A percentile compares a stretch with the other conserved stretches of the same genome.
phyloP scores from a whole-genome alignment of 1,284 basidiomycete genomes.

The Cutaneotrichosporon sp. region DNA sequence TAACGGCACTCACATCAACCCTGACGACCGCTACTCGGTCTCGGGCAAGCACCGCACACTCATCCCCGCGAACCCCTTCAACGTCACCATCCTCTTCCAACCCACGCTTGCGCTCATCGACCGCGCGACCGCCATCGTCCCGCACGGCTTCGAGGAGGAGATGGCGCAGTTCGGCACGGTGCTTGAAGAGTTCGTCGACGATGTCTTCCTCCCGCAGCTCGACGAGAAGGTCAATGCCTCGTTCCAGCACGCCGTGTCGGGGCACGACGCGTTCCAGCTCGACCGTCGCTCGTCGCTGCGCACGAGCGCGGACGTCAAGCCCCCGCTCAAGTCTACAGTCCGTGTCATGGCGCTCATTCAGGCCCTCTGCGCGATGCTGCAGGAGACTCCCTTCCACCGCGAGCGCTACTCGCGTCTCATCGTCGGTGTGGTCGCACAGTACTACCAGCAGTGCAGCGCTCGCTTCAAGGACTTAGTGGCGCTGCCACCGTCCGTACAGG shows the following conservation, averaged over 20 bases:
- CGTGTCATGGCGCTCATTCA: slow-evolving; percentile 89
- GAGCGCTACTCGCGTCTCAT: slow-evolving; percentile 94
- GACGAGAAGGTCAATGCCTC: slow-evolving; percentile 90
- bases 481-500: slow-evolving; percentile 1
- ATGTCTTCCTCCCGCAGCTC: slow-evolving; percentile 89
- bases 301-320: slow-evolving; percentile 26
- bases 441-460: slow-evolving; percentile 90
- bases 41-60: slow-evolving; percentile 77
- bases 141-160: slow-evolving; percentile 67
- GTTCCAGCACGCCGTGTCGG: slow-evolving; percentile 82
- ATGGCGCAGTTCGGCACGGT: slow-evolving; percentile 66
- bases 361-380: slow-evolving; percentile 88
- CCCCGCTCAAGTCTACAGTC: slow-evolving; percentile 72
- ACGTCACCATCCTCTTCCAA: slow-evolving; percentile 90
- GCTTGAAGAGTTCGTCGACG: slow-evolving; percentile 91
- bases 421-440: slow-evolving; percentile 92
- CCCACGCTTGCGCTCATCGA: slow-evolving; percentile 87
- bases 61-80: slow-evolving; percentile 90
- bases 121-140: slow-evolving; percentile 67
- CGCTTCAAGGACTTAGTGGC: slow-evolving; percentile 63
- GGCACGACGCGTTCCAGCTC: slow-evolving; percentile 75
- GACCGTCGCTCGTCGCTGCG: slow-evolving; percentile 28
- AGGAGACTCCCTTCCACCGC: slow-evolving; percentile 91
- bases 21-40: slow-evolving; percentile 69
- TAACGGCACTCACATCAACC: slow-evolving; percentile 51